phyloP scores from a whole-genome alignment of 2,329 filamentous ascomycete genomes.

The Aspergillus sp. region DNA sequence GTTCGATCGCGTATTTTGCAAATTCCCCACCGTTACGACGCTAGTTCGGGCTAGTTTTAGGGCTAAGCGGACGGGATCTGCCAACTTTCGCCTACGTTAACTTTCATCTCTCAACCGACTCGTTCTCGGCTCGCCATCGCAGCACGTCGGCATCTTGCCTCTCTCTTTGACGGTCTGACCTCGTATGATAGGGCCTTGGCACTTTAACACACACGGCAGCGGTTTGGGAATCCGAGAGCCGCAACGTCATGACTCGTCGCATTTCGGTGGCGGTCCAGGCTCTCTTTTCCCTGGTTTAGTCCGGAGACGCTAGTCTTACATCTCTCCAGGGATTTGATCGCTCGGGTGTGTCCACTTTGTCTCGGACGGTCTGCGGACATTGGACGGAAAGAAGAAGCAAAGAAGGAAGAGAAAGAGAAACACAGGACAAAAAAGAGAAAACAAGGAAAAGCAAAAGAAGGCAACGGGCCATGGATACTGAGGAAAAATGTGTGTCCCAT shows the following conservation, averaged over 20 bases:
- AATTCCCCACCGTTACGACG: not conserved
- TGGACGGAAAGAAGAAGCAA: not conserved
- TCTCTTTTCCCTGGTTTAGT: too few species aligned
- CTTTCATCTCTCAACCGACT: not conserved
- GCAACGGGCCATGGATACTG: not conserved
- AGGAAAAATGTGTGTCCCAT: not conserved
- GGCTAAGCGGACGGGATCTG: not conserved
- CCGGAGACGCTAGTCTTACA: not conserved
- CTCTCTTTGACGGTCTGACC: not conserved
- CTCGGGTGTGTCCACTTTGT: not conserved
- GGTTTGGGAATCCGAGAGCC: not conserved
- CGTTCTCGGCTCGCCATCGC: not conserved
- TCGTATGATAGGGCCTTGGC: not conserved
- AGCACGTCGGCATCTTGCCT: not conserved
- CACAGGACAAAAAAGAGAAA: not conserved
- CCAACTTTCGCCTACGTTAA: not conserved
- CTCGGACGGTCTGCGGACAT: not conserved
- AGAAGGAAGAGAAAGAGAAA: not conserved
- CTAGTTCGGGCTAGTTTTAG: not conserved
- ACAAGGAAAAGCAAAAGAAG: not conserved
- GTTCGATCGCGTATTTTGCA: not conserved
- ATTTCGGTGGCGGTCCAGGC: not conserved
- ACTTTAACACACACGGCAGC: not conserved
- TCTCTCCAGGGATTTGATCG: not conserved
- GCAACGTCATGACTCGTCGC: not conserved